Percentiles rank a stretch among this genome's conserved stretches.
Conservation (phyloP, 2,329 filamentous ascomycete genomes). For the Trichoderma koningiopsis region DNA sequence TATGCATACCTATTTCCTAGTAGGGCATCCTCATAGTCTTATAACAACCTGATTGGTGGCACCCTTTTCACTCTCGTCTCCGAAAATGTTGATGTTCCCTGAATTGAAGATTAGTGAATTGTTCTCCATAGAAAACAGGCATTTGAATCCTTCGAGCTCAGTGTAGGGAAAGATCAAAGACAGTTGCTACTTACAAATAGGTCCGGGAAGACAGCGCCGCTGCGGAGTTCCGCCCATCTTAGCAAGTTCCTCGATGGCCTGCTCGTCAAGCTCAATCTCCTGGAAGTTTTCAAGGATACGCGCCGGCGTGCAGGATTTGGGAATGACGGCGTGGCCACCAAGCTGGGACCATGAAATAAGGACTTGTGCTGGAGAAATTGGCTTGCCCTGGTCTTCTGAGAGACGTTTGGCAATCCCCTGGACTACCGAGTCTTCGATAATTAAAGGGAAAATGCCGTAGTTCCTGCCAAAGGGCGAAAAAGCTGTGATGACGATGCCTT, state of each 20-base stretch:
- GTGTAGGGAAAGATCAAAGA: background rate
- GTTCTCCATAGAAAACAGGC: background rate
- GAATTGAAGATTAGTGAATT: background rate
- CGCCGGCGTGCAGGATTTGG: slow-evolving; percentile 69
- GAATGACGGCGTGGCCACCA: slow-evolving; percentile 69
- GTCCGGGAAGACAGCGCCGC: slow-evolving; percentile 48
- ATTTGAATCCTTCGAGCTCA: background rate
- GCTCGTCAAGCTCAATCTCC: slow-evolving; percentile 62
- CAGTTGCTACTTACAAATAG: background rate
- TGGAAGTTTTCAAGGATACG: slow-evolving; percentile 72
- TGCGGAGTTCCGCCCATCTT: slow-evolving; percentile 58
- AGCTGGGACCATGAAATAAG: slow-evolving; percentile 60
- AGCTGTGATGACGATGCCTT: slow-evolving; percentile 65
- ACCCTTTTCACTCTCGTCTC: background rate
- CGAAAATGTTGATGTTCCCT: slow-evolving; percentile 11
- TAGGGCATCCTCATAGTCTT: background rate
- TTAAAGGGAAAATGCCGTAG: slow-evolving; percentile 46
- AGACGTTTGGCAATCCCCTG: slow-evolving; percentile 56
- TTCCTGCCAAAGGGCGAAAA: slow-evolving; percentile 61
- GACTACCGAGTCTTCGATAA: slow-evolving; percentile 59
- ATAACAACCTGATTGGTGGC: slow-evolving; percentile 2
- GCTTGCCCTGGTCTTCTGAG: slow-evolving; percentile 38
- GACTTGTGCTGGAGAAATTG: slow-evolving; percentile 47
- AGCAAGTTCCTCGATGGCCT: slow-evolving; percentile 62
- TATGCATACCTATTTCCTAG: background rate